These are phyloP conservation scores for Immersiporthe knoxdaviesiana DNA, from an alignment of 2,329 filamentous ascomycete genomes.

Conservation along the genomic window DNA sequence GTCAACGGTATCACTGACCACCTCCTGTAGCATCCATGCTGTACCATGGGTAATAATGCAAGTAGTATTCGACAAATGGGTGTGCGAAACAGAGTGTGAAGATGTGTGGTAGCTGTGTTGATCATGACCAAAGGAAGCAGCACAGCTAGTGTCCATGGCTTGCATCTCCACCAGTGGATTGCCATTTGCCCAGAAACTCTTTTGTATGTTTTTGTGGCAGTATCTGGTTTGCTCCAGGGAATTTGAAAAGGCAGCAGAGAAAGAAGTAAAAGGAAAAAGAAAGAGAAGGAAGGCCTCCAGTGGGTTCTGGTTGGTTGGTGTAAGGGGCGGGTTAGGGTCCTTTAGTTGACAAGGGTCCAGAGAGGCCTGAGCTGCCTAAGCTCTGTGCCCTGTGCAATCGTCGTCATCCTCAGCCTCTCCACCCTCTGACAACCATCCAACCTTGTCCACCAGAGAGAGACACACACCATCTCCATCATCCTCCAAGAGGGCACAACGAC, in stretches of 20 bases:
- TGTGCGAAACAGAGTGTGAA: no score
- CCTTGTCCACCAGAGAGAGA: neutral
- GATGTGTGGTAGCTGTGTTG: no score
- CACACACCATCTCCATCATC: neutral
- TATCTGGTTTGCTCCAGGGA: no score
- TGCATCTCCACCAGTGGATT: no score
- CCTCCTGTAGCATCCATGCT: neutral
- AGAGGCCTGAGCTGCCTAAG: slow-evolving; percentile 21
- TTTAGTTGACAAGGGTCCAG: slow-evolving; percentile 11
- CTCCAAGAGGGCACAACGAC: neutral
- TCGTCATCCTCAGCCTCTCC: slow-evolving; percentile 30
- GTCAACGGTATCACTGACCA: neutral
- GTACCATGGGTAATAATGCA: neutral
- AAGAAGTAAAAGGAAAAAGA: neutral
- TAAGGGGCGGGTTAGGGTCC: slow-evolving; percentile 22
- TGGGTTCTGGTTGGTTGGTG: neutral
- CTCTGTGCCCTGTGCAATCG: slow-evolving; percentile 16
- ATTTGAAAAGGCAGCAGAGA: neutral
- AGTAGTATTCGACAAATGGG: no score
- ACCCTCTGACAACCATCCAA: slow-evolving; percentile 16
- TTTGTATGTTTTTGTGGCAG: no score
- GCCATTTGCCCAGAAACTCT: no score
- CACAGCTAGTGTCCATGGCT: no score
- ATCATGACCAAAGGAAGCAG: no score
- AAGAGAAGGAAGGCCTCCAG: neutral